Percentiles rank a stretch among this genome's conserved stretches.
phyloP scores from a whole-genome alignment of 208 protist genomes.

The Angomonas desouzai region DNA sequence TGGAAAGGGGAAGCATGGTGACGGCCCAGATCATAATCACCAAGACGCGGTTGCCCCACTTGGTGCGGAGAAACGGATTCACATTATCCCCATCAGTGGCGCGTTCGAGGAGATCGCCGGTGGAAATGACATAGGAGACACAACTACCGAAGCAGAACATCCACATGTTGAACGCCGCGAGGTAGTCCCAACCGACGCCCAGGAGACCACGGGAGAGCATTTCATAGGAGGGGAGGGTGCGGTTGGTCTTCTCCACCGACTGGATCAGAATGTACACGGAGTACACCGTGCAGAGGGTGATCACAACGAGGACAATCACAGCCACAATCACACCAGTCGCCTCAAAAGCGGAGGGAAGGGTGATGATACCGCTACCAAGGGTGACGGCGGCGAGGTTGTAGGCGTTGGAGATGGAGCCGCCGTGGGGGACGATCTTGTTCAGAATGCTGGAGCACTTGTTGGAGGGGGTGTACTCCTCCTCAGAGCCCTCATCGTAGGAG shows the following conservation, averaged over 20 bases:
- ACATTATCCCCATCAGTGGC: conserved; percentile 36
- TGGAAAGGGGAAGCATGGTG: conserved; percentile 74
- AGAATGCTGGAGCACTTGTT: conserved; percentile 27
- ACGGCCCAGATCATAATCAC: conserved; percentile 53
- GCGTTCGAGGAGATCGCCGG: conserved; percentile 50
- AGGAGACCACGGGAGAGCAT: conserved; percentile 57
- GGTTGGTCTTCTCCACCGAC: conserved; percentile 60
- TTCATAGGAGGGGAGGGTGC: conserved; percentile 54
- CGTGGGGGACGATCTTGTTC: conserved; percentile 61
- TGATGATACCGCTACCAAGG: conserved; percentile 73
- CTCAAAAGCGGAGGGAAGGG: conserved; percentile 69
- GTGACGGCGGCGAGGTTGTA: conserved; percentile 78
- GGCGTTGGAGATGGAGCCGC: conserved; percentile 56
- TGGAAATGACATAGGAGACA: conserved; percentile 81
- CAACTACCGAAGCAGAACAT: conserved; percentile 83
- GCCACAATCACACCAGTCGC: conserved; percentile 45
- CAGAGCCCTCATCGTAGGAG: conserved; percentile 1
- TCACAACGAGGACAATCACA: conserved; percentile 47
- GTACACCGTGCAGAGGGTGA: conserved; percentile 69
- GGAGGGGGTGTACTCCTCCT: conserved; percentile 28
- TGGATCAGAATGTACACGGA: conserved; percentile 76
- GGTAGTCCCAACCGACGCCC: conserved; percentile 68
- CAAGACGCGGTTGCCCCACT: conserved; percentile 57
- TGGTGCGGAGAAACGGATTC: conserved; percentile 32
- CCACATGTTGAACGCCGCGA: conserved; percentile 71